Conservation (phyloP, 2,329 filamentous ascomycete genomes). For the Fusarium paranaense region DNA sequence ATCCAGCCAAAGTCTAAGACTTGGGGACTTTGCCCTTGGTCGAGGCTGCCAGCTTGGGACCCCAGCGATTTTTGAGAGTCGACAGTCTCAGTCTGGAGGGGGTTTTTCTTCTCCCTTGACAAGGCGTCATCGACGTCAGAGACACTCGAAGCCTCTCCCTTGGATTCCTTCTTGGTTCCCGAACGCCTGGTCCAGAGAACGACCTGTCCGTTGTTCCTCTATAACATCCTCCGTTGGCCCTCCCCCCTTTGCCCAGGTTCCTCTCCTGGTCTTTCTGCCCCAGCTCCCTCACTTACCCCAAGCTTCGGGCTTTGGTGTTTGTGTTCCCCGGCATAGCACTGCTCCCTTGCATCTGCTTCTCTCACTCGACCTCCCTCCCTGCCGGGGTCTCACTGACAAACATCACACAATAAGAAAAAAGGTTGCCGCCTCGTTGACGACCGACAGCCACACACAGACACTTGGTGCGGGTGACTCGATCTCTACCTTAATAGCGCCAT, state of each 20-base stretch:
- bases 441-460: conserved; percentile 18
- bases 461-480: conserved; percentile 7
- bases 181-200: conserved; percentile 1
- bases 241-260: conserved; percentile 12
- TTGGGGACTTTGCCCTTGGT: conserved; percentile 19
- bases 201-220: conserved; percentile 12
- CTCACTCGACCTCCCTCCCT: conserved; percentile 13
- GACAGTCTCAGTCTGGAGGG: conserved; percentile 23
- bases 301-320: conserved; percentile 20
- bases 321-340: conserved; percentile 26
- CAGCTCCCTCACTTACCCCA: conserved; percentile 10
- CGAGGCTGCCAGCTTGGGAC: conserved; percentile 1
- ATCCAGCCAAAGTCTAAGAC: conserved; percentile 25
- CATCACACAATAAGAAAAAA: conserved; percentile 15
- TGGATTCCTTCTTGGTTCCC: conserved; percentile 17
- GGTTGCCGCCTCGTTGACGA: conserved; percentile 22
- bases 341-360: conserved; percentile 36
- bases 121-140: conserved; percentile 10
- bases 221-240: conserved; percentile 20
- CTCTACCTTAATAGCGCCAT: conserved; percentile 17
- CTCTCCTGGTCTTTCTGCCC: conserved; percentile 2
- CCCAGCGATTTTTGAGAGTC: conserved; percentile 18
- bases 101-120: conserved; percentile 31
- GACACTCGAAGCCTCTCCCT: conserved; percentile 25
- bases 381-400: conserved; percentile 31